Evolutionary conservation across 2,329 filamentous ascomycete genomes (phyloP), one percentile per base, ranked within the genome.

Genomic region (Aspergillus uvarum): DNA sequence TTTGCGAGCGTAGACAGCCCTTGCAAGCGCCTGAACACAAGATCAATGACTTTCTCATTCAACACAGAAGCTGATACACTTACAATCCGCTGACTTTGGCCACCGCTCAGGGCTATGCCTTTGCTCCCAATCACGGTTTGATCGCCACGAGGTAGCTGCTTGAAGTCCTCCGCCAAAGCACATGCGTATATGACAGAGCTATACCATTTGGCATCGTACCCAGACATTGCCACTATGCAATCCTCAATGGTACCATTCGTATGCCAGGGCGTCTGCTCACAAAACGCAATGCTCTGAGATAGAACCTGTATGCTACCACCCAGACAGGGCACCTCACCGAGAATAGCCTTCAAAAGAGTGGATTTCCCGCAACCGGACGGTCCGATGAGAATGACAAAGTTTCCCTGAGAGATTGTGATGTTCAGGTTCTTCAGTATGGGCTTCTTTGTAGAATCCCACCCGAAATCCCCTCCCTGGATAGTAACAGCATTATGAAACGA

Each of bases 291-390:
- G 47, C 72, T 72, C 5, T 67, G 51, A 1, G 71, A 68, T 0
- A 68, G 62, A 22, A 76, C 50, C 12, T 72, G 65, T n/a, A 78
- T 67, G 5, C 63, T 69, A 19, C 79, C 79, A 21, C 66, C 58
- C 3, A 70, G 54, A 26, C 68, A 71, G 2, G 75, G 72, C 0
- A 77, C 71, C 59, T 82, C 80, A 24, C 80, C 78, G 0, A 82
- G 73, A 16, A 82, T 65, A 19, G 74, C 72, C 59, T 80, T 79
- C 5, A 81, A 72, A 4, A 85, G 66, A 4, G 81, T 82, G 21
- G 82, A 83, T 60, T 84, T 85, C 4, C 82, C 82, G 60, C 79
- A 82, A 5, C 80, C 82, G 24, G 82, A 79, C 16, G 82, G 81
- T 16, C 81, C 82, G 58, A 83, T 73, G 10, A 83, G 66, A 68